Percentiles rank a stretch among this genome's conserved stretches.
Evolutionary conservation across 495 filamentous ascomycete genomes (phyloP).

Genomic region (Penicillium canescens): DNA sequence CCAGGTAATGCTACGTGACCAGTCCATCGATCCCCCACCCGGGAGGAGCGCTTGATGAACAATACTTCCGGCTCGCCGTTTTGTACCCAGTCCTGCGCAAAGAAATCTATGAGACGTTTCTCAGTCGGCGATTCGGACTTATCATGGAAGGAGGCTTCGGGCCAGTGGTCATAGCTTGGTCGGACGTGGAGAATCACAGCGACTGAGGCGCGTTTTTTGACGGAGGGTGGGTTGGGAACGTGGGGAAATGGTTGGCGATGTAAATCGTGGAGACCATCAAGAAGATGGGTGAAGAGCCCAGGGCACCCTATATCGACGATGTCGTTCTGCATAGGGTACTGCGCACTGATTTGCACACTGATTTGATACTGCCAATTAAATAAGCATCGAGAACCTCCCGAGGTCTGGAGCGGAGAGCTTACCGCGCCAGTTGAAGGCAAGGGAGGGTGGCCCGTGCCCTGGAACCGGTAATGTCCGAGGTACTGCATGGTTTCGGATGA

Average conservation of each 20-base stretch:
- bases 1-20: constrained; percentile 76
- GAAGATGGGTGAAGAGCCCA: constrained; percentile 31
- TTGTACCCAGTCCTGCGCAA: constrained; percentile 68
- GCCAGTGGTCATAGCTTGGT: constrained; percentile 59
- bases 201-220: constrained; percentile 71
- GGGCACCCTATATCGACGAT: background rate
- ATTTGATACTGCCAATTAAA: too few relatives aligned
- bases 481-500: too few relatives aligned
- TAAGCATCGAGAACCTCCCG: too few relatives aligned
- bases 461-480: too few relatives aligned
- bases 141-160: constrained; percentile 14
- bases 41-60: constrained; percentile 74
- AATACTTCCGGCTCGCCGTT: constrained; percentile 74
- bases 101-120: constrained; percentile 59
- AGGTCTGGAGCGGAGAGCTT: too few relatives aligned
- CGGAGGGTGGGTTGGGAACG: constrained; percentile 60
- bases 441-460: too few relatives aligned
- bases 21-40: constrained; percentile 74
- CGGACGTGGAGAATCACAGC: constrained; percentile 70
- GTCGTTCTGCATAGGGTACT: too few relatives aligned
- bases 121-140: constrained; percentile 22
- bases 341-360: too few relatives aligned
- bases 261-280: constrained; percentile 52
- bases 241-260: constrained; percentile 58
- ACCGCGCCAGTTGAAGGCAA: too few relatives aligned